Evolutionary conservation across 139 green algal genomes (phyloP), one percentile per base, ranked within the genome.

Genomic region (Chlamydomonas urium): DNA sequence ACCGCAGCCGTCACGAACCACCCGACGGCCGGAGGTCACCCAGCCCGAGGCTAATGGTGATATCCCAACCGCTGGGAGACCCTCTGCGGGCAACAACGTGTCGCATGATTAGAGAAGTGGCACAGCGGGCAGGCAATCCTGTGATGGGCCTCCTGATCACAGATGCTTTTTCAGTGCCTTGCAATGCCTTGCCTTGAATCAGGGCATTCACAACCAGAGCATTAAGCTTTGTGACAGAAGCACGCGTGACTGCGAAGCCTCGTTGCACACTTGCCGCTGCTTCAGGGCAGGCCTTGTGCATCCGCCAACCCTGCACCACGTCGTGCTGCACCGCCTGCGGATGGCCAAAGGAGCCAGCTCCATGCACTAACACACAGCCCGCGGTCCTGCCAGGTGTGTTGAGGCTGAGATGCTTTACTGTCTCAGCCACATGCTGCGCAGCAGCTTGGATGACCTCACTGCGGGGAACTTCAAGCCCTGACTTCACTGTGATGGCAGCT

Each of bases 261-360:
- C 26, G 31, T 3, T 71, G 47, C 10, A 84, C 78, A 0, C 19
- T 29, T 0, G 35, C 24, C 35, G 60, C 48, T 28, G 42, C 35
- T 4, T 84, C 29, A 38, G 77, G 69, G 17, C 29, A 21, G 19
- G 21, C 53, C 24, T 14, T 26, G 10, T 32, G n/a, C 53, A 26
- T 6, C 53, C 53, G 17, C 53, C 53, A 63, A 10, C 86, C 86
- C 1, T 47, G 33, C 3, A 69, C 71, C n/a, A 93, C 80, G 2
- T 66, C 69, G 47, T 78, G 77, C 1, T 71, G 34, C 1, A 32
- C 68, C 0, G 87, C 87, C 6, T 79, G 59, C 19, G 83, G 77
- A 70, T 93, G 87, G 1, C 87, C 87, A 65, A 89, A 93, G 14
- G 75, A 86, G n/a, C 87, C 87, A n/a, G 87, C 87, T 2, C 87